These are phyloP conservation scores for Zasmidium cellare DNA, from an alignment of 2,329 filamentous ascomycete genomes.

Conservation along the genomic window DNA sequence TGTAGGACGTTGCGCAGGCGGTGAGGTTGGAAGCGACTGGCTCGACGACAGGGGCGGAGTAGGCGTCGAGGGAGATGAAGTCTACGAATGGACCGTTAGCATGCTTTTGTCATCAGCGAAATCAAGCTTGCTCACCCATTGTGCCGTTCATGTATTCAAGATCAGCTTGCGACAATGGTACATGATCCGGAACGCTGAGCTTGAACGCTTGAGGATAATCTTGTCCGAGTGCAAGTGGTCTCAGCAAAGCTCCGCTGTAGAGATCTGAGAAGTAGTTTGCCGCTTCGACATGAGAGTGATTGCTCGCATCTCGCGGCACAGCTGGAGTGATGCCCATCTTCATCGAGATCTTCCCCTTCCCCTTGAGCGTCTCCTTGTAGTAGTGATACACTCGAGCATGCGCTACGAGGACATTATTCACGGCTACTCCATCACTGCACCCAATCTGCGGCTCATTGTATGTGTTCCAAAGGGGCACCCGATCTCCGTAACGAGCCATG, in stretches of 20 bases:
- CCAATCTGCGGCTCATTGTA: conserved; percentile 41
- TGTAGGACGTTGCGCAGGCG: conserved; percentile 28
- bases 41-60: conserved; percentile 19
- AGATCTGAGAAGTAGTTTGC: conserved; percentile 45
- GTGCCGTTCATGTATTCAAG: conserved; percentile 35
- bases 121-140: neutral
- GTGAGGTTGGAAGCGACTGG: conserved; percentile 19
- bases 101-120: neutral
- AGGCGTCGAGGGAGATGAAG: conserved; percentile 20
- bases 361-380: conserved; percentile 56
- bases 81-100: conserved; percentile 4
- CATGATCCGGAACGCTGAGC: conserved; percentile 45
- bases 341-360: conserved; percentile 50
- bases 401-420: conserved; percentile 18
- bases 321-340: conserved; percentile 48
- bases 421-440: conserved; percentile 5
- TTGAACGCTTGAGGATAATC: conserved; percentile 55
- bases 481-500: conserved; percentile 39
- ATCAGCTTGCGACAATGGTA: conserved; percentile 50
- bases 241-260: conserved; percentile 51
- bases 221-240: conserved; percentile 53
- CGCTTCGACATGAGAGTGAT: conserved; percentile 46
- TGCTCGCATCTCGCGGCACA: conserved; percentile 37
- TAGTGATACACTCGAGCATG: conserved; percentile 37
- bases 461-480: conserved; percentile 36